Conservation (phyloP, 169 alveolate species). For the Cryptosporidium ryanae region DNA sequence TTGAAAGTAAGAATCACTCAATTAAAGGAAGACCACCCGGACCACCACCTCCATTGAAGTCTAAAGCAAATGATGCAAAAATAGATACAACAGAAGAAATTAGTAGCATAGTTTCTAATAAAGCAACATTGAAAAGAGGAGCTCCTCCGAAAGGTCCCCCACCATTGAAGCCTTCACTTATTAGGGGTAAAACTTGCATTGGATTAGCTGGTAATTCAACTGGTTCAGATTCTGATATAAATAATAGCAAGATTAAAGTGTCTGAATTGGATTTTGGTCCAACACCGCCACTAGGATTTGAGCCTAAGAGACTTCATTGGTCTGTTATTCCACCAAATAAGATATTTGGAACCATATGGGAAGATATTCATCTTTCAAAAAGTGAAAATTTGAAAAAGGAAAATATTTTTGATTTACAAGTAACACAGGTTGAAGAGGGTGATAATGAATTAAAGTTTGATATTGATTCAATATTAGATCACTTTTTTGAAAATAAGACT, state of each 20-base stretch:
- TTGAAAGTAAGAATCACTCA: not conserved
- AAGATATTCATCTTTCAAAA: conserved; percentile 40
- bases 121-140: conserved; percentile 33
- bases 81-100: not conserved
- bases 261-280: conserved; percentile 63
- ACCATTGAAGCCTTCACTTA: conserved; percentile 8
- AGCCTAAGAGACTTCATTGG: conserved; percentile 70
- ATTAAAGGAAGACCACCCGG: conserved; percentile 62
- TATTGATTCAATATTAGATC: conserved; percentile 27
- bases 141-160: conserved; percentile 69
- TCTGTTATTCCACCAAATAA: conserved; percentile 70
- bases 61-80: conserved; percentile 6
- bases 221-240: not conserved
- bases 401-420: not conserved
- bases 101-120: not conserved
- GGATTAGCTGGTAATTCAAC: conserved; percentile 14
- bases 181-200: not conserved
- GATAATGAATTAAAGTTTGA: conserved; percentile 30
- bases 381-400: not conserved
- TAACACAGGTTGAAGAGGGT: not conserved
- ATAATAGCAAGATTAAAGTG: not conserved
- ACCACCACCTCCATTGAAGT: conserved; percentile 67
- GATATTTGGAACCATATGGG: conserved; percentile 69
- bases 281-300: conserved; percentile 69
- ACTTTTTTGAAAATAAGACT: conserved; percentile 59